Evolutionary conservation across 176 grass and related monocot genomes (phyloP).

Genomic region (Phoenix dactylifera): DNA sequence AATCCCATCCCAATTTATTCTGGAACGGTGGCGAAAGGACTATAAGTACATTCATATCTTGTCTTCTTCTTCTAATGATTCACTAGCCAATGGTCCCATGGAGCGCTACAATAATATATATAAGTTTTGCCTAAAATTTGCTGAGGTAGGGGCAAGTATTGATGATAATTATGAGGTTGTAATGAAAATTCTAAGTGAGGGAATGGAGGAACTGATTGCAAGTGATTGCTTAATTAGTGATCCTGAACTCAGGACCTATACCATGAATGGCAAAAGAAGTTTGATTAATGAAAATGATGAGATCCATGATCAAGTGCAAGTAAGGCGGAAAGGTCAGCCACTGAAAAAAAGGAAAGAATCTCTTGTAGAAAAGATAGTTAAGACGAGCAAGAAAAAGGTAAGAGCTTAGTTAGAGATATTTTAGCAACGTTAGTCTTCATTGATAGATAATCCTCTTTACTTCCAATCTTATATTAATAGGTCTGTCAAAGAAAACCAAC

Average conservation of each 20-base stretch:
- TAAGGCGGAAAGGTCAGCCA: conserved; percentile 1
- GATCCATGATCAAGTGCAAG: not conserved
- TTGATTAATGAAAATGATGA: conserved; percentile 1
- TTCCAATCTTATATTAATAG: no score
- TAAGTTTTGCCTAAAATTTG: conserved; percentile 7
- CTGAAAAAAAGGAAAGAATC: conserved; percentile 9
- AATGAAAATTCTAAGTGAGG: conserved; percentile 4
- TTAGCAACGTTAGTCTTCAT: no score
- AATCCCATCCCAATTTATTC: conserved; percentile 18
- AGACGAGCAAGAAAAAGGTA: conserved; percentile 13
- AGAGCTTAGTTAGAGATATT: no score
- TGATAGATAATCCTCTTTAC: no score
- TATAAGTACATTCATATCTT: not conserved
- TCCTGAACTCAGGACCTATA: not conserved
- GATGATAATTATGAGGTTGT: conserved; percentile 2
- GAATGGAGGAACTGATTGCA: conserved; percentile 1
- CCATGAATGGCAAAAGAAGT: conserved; percentile 1
- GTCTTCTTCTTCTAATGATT: conserved; percentile 6
- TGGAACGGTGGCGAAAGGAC: conserved; percentile 19
- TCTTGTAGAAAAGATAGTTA: conserved; percentile 5
- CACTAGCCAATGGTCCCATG: conserved; percentile 1
- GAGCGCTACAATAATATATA: conserved; percentile 6
- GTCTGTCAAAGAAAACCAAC: conserved; percentile 5
- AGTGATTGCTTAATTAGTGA: conserved; percentile 1
- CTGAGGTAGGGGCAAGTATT: not conserved